Evolutionary conservation across 2,329 filamentous ascomycete genomes (phyloP).

Genomic region (Fusarium chaquense): DNA sequence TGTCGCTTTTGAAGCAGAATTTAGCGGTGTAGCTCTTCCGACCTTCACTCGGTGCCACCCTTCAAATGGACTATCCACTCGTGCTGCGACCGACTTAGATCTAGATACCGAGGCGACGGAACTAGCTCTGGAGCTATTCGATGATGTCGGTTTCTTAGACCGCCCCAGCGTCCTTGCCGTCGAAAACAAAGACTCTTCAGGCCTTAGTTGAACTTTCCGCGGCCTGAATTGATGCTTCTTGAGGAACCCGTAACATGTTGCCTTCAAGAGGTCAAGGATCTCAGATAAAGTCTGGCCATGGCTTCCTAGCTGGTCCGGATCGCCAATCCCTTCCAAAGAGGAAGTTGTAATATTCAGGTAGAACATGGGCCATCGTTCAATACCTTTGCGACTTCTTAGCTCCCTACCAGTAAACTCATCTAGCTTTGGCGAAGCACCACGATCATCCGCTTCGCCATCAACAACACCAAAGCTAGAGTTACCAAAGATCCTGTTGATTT

Average conservation of each 20-base stretch:
- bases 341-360: conserved; percentile 73
- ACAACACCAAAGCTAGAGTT: conserved; percentile 80
- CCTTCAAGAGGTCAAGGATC: conserved; percentile 71
- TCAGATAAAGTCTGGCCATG: conserved; percentile 62
- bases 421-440: conserved; percentile 52
- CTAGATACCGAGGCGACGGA: conserved; percentile 22
- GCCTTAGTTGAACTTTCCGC: conserved; percentile 47
- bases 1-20: not conserved
- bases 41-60: conserved; percentile 55
- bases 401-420: conserved; percentile 64
- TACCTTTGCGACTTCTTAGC: conserved; percentile 65
- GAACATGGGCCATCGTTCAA: conserved; percentile 92
- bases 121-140: conserved; percentile 27
- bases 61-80: conserved; percentile 50
- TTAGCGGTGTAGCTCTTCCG: conserved; percentile 36
- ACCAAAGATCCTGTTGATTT: conserved; percentile 81
- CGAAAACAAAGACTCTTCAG: conserved; percentile 44
- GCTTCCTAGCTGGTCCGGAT: conserved; percentile 57
- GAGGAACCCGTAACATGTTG: conserved; percentile 80
- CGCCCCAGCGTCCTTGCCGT: conserved; percentile 40
- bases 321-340: conserved; percentile 50
- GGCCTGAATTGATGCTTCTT: conserved; percentile 77
- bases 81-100: not conserved
- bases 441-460: conserved; percentile 60
- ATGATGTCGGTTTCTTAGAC: conserved; percentile 30